Percentiles rank a stretch among this genome's conserved stretches.
phyloP scores from a whole-genome alignment of 108 stramenopile genomes.

The Conticribra guillardii region DNA sequence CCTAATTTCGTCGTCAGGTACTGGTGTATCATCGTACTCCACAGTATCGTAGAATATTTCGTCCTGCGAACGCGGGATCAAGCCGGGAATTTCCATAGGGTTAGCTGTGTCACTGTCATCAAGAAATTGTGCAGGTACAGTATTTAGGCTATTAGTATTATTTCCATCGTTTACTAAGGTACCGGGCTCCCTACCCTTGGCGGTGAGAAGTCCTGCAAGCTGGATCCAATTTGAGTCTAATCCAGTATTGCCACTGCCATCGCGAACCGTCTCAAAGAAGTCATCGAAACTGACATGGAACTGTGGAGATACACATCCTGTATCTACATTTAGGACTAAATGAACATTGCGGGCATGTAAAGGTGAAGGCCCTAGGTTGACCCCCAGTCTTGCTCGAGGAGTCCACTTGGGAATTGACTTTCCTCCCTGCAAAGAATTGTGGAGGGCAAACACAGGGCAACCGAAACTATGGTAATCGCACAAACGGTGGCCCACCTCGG shows the following conservation, averaged over 20 bases:
- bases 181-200: too few species aligned
- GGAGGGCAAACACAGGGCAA: not conserved
- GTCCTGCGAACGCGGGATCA: too few species aligned
- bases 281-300: constrained; percentile 30
- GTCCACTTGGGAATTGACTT: not conserved
- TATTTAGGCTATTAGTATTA: too few species aligned
- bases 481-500: not conserved
- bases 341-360: constrained; percentile 10
- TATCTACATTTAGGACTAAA: constrained; percentile 30
- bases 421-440: not conserved
- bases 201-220: too few species aligned
- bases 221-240: not conserved
- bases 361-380: constrained; percentile 8
- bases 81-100: too few species aligned
- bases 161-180: too few species aligned
- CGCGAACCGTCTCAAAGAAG: constrained; percentile 25
- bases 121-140: too few species aligned
- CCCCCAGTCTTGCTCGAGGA: not conserved
- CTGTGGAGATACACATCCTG: constrained; percentile 47
- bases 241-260: not conserved
- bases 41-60: too few species aligned
- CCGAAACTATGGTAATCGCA: not conserved
- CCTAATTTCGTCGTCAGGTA: too few species aligned
- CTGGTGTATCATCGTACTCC: too few species aligned
- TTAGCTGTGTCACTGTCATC: too few species aligned